These are phyloP conservation scores for Umbilicus rupestris DNA, from an alignment of 164 flowering plant species.

Conservation along the genomic window DNA sequence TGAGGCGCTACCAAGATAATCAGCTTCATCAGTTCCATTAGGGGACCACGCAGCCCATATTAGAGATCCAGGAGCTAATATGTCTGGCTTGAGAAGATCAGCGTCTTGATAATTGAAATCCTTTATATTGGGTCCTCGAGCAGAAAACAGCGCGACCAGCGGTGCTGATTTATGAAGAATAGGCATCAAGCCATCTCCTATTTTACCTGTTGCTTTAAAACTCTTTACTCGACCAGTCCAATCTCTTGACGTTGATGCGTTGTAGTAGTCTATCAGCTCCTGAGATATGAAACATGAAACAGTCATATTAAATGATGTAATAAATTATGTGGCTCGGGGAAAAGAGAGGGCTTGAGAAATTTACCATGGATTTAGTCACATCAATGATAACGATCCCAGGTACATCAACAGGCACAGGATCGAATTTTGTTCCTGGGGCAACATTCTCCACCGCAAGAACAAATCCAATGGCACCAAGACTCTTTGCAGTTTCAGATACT, in stretches of 20 bases:
- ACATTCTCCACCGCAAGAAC: conserved; percentile 89
- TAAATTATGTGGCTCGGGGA: neutral
- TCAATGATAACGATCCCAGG: conserved; percentile 87
- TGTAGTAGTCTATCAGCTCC: conserved; percentile 89
- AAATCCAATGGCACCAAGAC: conserved; percentile 89
- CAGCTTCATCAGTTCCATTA: conserved; percentile 88
- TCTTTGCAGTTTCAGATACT: conserved; percentile 81
- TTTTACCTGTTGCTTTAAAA: conserved; percentile 69
- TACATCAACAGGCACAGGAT: conserved; percentile 79
- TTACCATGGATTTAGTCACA: conserved; percentile 73
- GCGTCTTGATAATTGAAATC: conserved; percentile 89
- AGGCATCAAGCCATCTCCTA: conserved; percentile 77
- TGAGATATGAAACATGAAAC: conserved; percentile 18
- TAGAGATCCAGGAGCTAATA: conserved; percentile 94
- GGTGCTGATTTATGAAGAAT: conserved; percentile 87
- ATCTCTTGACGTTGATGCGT: conserved; percentile 70
- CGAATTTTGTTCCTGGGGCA: conserved; percentile 83
- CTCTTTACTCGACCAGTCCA: conserved; percentile 85
- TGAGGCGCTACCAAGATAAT: conserved; percentile 53
- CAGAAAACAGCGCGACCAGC: conserved; percentile 83
- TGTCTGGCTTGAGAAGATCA: conserved; percentile 95
- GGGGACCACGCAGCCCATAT: conserved; percentile 99
- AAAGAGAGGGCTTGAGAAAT: neutral
- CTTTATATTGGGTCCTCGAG: conserved; percentile 89
- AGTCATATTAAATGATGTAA: neutral